Percentiles rank a stretch among this genome's conserved stretches.
These are phyloP conservation scores for Hymenochaete sp. DNA, from an alignment of 1,284 basidiomycete species.

Conservation along the genomic window DNA sequence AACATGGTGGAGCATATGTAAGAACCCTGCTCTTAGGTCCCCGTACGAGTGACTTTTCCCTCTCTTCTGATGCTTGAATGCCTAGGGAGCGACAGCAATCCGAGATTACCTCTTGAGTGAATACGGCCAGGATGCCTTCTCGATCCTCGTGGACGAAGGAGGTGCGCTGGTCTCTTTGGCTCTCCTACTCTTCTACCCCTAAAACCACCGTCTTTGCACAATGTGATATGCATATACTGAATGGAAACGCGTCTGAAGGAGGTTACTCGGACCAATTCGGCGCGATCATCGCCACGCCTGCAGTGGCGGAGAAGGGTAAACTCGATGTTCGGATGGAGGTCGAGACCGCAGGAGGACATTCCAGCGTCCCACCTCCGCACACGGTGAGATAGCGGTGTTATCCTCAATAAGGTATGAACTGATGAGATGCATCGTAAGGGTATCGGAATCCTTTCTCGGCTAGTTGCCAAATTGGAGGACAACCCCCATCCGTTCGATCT, in stretches of 20 bases:
- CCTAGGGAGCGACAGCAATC: slow-evolving; percentile 41
- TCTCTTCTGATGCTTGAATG: not conserved
- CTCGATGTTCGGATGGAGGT: slow-evolving; percentile 47
- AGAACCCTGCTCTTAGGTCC: slow-evolving; percentile 21
- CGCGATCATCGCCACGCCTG: slow-evolving; percentile 38
- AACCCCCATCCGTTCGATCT: slow-evolving; percentile 27
- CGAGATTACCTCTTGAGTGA: slow-evolving; percentile 36
- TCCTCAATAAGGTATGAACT: not conserved
- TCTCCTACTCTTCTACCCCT: not conserved
- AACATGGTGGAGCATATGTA: slow-evolving; percentile 43
- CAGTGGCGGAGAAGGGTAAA: slow-evolving; percentile 59
- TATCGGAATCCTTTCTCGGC: slow-evolving; percentile 32
- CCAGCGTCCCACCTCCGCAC: slow-evolving; percentile 50
- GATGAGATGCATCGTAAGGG: slow-evolving; percentile 17
- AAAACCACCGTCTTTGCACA: slow-evolving; percentile 10
- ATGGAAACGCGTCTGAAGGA: too few relatives aligned
- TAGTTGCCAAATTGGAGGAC: slow-evolving; percentile 31
- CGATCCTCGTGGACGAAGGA: slow-evolving; percentile 48
- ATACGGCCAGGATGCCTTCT: slow-evolving; percentile 46
- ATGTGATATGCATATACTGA: too few relatives aligned
- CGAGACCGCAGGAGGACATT: slow-evolving; percentile 57
- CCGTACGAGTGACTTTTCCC: slow-evolving; percentile 1
- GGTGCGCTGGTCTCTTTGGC: slow-evolving; percentile 23
- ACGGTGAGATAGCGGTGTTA: slow-evolving; percentile 32
- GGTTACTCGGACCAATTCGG: slow-evolving; percentile 30